Conservation (phyloP, 495 filamentous ascomycete species). For the Pyronema omphalodes region DNA sequence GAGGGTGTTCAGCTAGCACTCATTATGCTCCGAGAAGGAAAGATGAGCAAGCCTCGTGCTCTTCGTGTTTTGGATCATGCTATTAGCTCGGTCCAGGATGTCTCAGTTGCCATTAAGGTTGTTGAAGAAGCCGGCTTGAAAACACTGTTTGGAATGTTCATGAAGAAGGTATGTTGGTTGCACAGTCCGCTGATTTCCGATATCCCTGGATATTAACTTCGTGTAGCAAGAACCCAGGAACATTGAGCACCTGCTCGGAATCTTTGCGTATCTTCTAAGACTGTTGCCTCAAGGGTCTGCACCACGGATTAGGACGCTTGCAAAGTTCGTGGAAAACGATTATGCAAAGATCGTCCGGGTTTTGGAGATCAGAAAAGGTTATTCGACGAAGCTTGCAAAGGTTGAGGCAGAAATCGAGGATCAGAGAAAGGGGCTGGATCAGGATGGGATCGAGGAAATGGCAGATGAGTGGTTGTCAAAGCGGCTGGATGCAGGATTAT, state of each 20-base stretch:
- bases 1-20: conserved; percentile 83
- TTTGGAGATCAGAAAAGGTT: conserved; percentile 51
- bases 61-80: conserved; percentile 76
- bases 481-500: conserved; percentile 73
- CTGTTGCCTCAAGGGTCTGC: conserved; percentile 60
- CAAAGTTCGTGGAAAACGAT: conserved; percentile 90
- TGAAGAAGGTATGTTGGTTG: conserved; percentile 49
- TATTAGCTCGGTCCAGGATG: conserved; percentile 32
- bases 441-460: conserved; percentile 33
- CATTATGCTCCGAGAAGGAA: conserved; percentile 73
- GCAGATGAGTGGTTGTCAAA: conserved; percentile 66
- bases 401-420: conserved; percentile 55
- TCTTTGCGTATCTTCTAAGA: conserved; percentile 71
- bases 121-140: conserved; percentile 77
- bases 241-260: conserved; percentile 73
- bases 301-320: conserved; percentile 62
- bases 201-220: neutral
- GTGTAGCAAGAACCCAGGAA: conserved; percentile 41
- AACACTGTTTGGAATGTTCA: conserved; percentile 68
- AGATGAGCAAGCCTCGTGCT: conserved; percentile 58
- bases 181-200: neutral
- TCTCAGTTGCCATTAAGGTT: conserved; percentile 40
- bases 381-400: conserved; percentile 40
- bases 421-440: conserved; percentile 16
- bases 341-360: conserved; percentile 67